A percentile compares a stretch with the other conserved stretches of the same genome.
These are phyloP conservation scores for Malus asiatica DNA, from an alignment of 306 rosid genomes.

Conservation along the genomic window DNA sequence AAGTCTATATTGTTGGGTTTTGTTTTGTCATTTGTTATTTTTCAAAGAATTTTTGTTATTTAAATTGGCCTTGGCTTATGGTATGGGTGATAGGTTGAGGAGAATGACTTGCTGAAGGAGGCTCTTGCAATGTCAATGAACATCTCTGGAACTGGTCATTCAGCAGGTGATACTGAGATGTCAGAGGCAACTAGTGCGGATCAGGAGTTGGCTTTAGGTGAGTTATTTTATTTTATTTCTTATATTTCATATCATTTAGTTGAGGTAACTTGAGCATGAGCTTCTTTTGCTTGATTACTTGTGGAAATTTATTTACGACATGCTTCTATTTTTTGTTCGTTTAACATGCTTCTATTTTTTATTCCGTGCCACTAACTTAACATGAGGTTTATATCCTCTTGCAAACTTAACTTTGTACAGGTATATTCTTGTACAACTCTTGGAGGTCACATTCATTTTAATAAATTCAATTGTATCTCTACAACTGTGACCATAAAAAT, in stretches of 20 bases:
- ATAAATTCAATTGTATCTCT: not conserved
- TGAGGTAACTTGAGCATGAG: not conserved
- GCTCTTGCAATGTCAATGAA: constrained; percentile 29
- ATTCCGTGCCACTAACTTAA: not conserved
- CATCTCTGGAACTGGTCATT: constrained; percentile 19
- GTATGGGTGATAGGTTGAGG: constrained; percentile 8
- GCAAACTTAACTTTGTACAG: not conserved
- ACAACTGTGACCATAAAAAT: not conserved
- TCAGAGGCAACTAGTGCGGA: constrained; percentile 19
- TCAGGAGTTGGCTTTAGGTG: constrained; percentile 33
- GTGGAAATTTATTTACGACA: not conserved
- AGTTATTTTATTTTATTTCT: constrained; percentile 4
- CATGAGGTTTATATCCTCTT: not conserved
- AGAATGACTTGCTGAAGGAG: constrained; percentile 19
- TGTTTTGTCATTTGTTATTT: not conserved
- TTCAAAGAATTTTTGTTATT: not conserved
- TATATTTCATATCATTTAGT: not conserved
- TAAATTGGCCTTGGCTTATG: not conserved
- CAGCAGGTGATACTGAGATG: constrained; percentile 31
- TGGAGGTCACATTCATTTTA: not conserved
- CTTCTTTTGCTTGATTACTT: not conserved
- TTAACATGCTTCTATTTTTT: not conserved
- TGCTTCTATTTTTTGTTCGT: not conserved
- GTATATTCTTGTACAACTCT: not conserved
- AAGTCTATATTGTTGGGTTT: constrained; percentile 3